Evolutionary conservation across 257 asterid species (phyloP), one percentile per base, ranked within the genome.

Genomic region (Solanum pennellii): DNA sequence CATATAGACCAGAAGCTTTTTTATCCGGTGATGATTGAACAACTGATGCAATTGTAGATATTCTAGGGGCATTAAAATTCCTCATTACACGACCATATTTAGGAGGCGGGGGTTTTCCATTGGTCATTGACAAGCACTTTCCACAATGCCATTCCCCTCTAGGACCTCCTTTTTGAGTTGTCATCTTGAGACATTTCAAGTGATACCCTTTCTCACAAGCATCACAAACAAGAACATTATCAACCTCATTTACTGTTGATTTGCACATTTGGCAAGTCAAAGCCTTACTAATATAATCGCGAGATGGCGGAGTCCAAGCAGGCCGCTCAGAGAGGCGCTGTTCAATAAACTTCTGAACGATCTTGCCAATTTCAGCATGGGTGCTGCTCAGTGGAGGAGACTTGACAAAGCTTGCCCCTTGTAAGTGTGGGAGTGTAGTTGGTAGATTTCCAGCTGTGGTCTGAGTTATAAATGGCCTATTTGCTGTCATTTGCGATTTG

Each of bases 51-150:
- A 85, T 91, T 31, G 94, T 87, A 87, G 94, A 73, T 71, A 76
- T 31, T 91, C 94, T 96, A 72, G 94, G 83, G 29, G 94, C 90
- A 87, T 75, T 91, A 7, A 79, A 76, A 88, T 97, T 95, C 92
- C 99, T 96, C 98, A 94, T 93, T 88, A 97, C 99, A 73, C 98
- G 98, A 20, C 99, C 99, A 91, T 95, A 97, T 89, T 97, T 97
- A 86, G 99, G 99, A 82, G 99, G 98, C 93, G 96, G 89, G 66
- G 98, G 94, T 91, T 97, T 96, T 82, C 99, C 99, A 88, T 96
- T 90, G 89, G 98, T 97, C 83, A 93, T 59, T 71, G 97, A 90
- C 93, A 97, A 93, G 92, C 99, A 97, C 92, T 90, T 96, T 84
- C 91, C 94, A 92, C 99, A 97, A 85, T 96, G 99, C 99, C 99